Base-by-base conservation (phyloP, 2,329 filamentous ascomycete species). In the Macrophomina tecta region DNA sequence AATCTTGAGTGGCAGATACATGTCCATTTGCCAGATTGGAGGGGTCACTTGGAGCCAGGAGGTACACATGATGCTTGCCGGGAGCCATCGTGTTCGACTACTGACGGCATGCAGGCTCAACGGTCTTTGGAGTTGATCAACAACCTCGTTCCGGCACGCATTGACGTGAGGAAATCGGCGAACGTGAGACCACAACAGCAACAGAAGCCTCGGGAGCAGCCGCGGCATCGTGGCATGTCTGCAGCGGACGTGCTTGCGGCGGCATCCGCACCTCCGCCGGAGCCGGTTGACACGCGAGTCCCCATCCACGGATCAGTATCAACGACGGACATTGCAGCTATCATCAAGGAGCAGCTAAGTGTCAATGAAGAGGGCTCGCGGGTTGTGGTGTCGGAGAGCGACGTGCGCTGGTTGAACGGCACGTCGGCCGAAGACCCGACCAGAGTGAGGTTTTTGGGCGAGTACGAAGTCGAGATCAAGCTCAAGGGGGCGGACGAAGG, bases 301-400 rank as follows among this genome's bases (percentile, higher is more conserved):
- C 76, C 78, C 16, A 86, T 85, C 58, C 84, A 85, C 69, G 86
- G 85, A 32, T 85, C 84, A 3, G 84, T 88, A 4, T 83, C 84
- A n/a, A 82, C 81, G 7, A 74, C 78, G 30, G 86, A 88, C 72
- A 78, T 88, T 64, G 80, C 79, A 7, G 73, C 77, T 16, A 82
- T 80, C 30, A 79, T 88, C 65, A 82, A 80, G 67, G 79, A 79
- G 49, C 78, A 82, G 30, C 75, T 87, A 69, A 81, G 81, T 42
- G 80, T 82, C 66, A 83, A 86, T 70, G 80, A 84, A 64, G 82
- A 86, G 73, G 84, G 83, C 34, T 78, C 80, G 38, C 78, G 81
- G 18, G 80, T 88, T 2, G 78, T 83, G 18, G 66, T 88, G 28
- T 76, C 76, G 2, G 80, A 85, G 62, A 78, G 81, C 40, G 82